Evolutionary conservation across 164 flowering plant genomes (phyloP), one percentile per base, ranked within the genome.

Genomic region (Tetrastigma voinierianum): DNA sequence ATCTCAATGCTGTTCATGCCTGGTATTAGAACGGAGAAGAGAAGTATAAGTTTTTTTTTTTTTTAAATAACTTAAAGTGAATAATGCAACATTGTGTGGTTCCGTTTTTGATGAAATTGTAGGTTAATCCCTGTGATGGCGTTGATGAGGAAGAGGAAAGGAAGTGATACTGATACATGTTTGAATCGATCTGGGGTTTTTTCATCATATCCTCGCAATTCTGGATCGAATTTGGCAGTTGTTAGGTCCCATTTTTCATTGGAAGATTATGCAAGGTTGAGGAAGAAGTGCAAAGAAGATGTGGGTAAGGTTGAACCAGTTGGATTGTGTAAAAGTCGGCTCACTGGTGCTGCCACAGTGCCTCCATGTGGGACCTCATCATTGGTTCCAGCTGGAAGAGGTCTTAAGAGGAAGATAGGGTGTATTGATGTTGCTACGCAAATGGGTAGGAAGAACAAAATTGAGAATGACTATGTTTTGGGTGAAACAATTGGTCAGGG

Each of bases 371-470:
- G 95, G 17, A 79, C 80, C 17, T 81, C 90, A 0, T 76, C 81
- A 1, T 68, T 79, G 61, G 80, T 81, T 48, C 58, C 73, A 0
- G 70, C 77, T 19, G 95, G 96, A 43, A 80, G 97, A 63, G 98
- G 98, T 24, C 80, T 83, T 46, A 95, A 95, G 84, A 81, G 98
- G 84, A 95, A 95, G 81, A 87, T 95, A 23, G 98, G 98, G 47
- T 95, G 98, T 66, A 90, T 95, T 56, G 98, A 92, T 19, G 78
- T 74, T 2, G 82, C 84, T 1, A 91, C 94, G 0, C 88, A 73
- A 55, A 80, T 83, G 68, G 90, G 96, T 14, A 78, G 96, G 80
- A 90, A 87, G 83, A 90, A 94, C 55, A 91, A 89, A 79, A 77
- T 91, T 69, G 97, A 86, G 47, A 85, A 87, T 66, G 96, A 91